Base-by-base conservation (phyloP, 2,329 filamentous ascomycete genomes). In the Pseudocercospora cruenta region DNA sequence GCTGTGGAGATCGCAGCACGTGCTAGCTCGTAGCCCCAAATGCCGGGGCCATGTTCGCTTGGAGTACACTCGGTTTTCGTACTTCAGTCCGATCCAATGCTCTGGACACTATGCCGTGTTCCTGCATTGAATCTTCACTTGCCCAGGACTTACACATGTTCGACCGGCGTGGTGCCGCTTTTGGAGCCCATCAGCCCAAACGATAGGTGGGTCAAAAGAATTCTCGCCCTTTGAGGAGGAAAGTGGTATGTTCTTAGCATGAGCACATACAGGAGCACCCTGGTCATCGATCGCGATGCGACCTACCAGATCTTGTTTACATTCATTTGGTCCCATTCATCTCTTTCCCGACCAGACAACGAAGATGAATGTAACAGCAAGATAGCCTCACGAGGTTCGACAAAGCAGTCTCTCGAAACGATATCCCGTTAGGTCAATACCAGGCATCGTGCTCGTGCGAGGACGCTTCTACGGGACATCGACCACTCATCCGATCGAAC, bases 61-160 rank as follows among this genome's bases (percentile, higher is more conserved):
- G 63, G 63, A 58, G 26, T n/a, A 61, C 19, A 53, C 43, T 54
- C 63, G 60, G 24, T 28, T 65, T 65, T 58, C 61, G 63, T 58
- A 65, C 54, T 26, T 28, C 58, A 55, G 45, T 49, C 63, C 63
- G 63, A 65, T 47, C 49, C 39, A 58, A 33, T 47, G 36, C 24
- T 39, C 26, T 49, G 63, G 58, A 47, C 45, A 53, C 45, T 24
- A 8, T 43, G 47, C 19, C 10, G 22, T 36, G 21, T 26, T 51
- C 24, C 47, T 36, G 43, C n/a, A 31, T 36, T 57, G 19, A 60
- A 51, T 21, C 24, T 24, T 39, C 49, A 36, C 47, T 58, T 55
- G 31, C 57, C 31, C 45, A 22, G 49, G 24, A 36, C 31, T 55
- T 24, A 33, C 58, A 58, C 19, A 36, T 36, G 31, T 24, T 54